Evolutionary conservation across 1,139 yeast genomes (phyloP), one percentile per base, ranked within the genome.

Genomic region (Saccharomycopsis phalli): DNA sequence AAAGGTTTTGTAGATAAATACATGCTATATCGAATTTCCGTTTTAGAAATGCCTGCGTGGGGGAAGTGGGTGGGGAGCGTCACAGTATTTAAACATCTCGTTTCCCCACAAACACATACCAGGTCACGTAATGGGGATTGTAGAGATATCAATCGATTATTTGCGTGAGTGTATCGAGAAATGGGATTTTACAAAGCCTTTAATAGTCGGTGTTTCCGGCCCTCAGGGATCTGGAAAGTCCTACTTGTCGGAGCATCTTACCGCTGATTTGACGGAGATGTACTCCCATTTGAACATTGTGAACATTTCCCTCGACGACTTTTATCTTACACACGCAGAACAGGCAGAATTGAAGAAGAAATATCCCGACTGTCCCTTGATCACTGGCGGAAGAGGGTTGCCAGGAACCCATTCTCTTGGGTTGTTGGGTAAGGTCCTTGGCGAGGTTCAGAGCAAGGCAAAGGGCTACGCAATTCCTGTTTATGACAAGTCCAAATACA

Each of bases 181-280:
- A 4, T 49, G 54, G 48, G 48, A 52, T 36, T 53, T 54, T 32
- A 11, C 35, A 2, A 32, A 44, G 4, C 84, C 91, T 1, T 52
- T 80, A 25, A 62, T 84, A 3, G 55, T 86, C 2, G 91, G 91
- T 1, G 58, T 86, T 2, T 75, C 82, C 37, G 97, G 96, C 0
- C 94, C 95, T 0, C 97, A 88, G 56, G 97, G 97, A 0, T 80
- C 93, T 1, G 97, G 97, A 0, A 88, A 88, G 58, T 74, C 94
- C 2, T 82, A 74, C 41, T 65, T 81, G 11, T 71, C 88, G 0
- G 55, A 59, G 2, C 59, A 65, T 26, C 59, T 82, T 4, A 59
- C 65, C 4, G 47, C 50, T 1, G 53, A 62, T 33, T 57, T 77
- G 21, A 52, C 59, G 8, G 42, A 46, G 3, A 50, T 52, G n/a